Percentiles rank a stretch among this genome's conserved stretches.
Conservation (phyloP, 2,329 filamentous ascomycete species). For the Stemphylium lycopersici region DNA sequence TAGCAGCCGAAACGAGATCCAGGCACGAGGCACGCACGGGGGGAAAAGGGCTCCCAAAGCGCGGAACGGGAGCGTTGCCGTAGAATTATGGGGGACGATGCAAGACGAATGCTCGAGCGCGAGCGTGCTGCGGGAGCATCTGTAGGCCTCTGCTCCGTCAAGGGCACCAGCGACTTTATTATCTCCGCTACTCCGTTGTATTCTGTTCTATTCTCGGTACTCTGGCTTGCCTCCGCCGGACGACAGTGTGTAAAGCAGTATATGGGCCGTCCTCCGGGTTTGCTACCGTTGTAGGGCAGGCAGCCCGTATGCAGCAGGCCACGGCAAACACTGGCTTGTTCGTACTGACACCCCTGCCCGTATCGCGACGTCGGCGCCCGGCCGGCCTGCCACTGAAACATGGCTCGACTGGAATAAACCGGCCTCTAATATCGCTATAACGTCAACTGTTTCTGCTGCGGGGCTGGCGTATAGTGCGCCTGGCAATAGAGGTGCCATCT, state of each 20-base stretch:
- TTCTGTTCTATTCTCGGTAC: no score
- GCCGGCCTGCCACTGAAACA: slow-evolving; percentile 21
- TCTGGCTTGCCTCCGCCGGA: no score
- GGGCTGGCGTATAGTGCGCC: slow-evolving; percentile 1
- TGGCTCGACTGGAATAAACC: slow-evolving; percentile 13
- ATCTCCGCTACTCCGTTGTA: no score
- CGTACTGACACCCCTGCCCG: slow-evolving; percentile 1
- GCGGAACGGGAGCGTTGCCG: slow-evolving; percentile 22
- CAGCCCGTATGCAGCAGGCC: background rate
- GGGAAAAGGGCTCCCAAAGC: background rate
- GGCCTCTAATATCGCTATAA: slow-evolving; percentile 13
- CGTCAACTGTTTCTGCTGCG: slow-evolving; percentile 20
- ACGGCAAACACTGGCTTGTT: no score
- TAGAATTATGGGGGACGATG: slow-evolving; percentile 15
- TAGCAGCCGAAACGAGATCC: slow-evolving; percentile 5
- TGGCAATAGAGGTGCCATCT: background rate
- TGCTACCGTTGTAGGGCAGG: no score
- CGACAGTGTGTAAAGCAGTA: no score
- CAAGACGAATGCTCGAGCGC: slow-evolving; percentile 1
- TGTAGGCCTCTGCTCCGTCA: slow-evolving; percentile 7
- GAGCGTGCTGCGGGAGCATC: slow-evolving; percentile 8
- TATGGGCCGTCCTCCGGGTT: no score
- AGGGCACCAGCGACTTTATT: background rate
- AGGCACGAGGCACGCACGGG: no score
- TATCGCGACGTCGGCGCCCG: slow-evolving; percentile 7